Evolutionary conservation across 2,329 filamentous ascomycete genomes (phyloP), one percentile per base, ranked within the genome.

Genomic region (Xylariaceae sp.): DNA sequence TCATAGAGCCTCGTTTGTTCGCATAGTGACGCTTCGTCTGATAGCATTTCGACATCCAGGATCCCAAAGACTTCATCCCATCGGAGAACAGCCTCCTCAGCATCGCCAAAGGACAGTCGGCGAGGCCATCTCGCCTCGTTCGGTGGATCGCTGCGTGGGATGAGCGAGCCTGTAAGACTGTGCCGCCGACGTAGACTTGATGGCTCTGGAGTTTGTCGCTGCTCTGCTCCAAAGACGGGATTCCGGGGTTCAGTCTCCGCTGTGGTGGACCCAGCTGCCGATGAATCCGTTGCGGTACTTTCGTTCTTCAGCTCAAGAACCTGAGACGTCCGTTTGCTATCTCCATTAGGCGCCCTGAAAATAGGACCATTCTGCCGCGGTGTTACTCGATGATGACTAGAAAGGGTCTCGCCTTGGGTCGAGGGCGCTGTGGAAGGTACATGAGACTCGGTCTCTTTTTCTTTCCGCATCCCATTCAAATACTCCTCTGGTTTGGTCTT

Each of bases 61-160:
- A 73, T 46, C 41, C 68, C 65, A 8, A 69, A 61, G 19, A 83
- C 62, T 36, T 78, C 73, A 4, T 76, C 68, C 85, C 85, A 89
- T 13, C 66, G 70, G 1, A 89, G 65, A 7, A 90, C 66, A n/a
- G 81, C 85, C 45, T 89, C 83, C 63, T 87, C 85, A 1, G 83
- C 86, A 34, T 83, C 74, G 43, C 83, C 81, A 60, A 90, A 90
- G 3, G 85, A 89, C 48, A 90, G 72, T 33, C 85, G 78, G 2
- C 85, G 79, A 1, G 85, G 79, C 77, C 83, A 87, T 43, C 77
- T 78, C 19, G 72, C 71, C 47, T 86, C 81, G 45, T 79, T 73
- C 2, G 68, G 62, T 6, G 46, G 48, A 2, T 43, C 64, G 39
- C 51, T 60, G 22, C 59, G 54, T 19, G 53, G 45, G 3, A 60